A percentile compares a stretch with the other conserved stretches of the same genome.
These are phyloP conservation scores for Leptographium wingfieldii DNA, from an alignment of 2,329 filamentous ascomycete genomes.

Conservation along the genomic window DNA sequence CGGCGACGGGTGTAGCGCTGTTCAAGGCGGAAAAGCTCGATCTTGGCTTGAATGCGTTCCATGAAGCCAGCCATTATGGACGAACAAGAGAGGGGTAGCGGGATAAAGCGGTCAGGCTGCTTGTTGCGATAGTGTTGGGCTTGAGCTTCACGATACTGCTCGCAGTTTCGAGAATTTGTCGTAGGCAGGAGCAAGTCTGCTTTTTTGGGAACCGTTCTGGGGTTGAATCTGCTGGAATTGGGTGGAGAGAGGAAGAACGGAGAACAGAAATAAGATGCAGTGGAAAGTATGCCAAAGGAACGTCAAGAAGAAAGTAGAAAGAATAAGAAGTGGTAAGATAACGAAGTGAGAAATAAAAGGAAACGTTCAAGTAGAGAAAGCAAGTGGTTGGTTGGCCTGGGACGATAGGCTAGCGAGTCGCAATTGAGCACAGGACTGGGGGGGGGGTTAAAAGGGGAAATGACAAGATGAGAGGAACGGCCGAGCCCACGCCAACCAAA, in stretches of 20 bases:
- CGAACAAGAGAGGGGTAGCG: not conserved
- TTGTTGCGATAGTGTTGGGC: not conserved
- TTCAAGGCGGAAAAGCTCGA: conserved; percentile 90
- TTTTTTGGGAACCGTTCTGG: no score
- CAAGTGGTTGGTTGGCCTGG: not conserved
- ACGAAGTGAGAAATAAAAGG: not conserved
- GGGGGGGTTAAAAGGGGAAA: not conserved
- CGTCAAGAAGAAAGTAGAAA: not conserved
- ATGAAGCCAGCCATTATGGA: conserved; percentile 31
- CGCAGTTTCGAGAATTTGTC: not conserved
- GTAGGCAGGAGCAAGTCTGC: not conserved
- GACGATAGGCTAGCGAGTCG: not conserved
- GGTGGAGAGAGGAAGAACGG: no score
- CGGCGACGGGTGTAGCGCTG: conserved; percentile 88
- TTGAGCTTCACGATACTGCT: not conserved
- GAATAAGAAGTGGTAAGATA: not conserved
- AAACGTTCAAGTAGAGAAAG: not conserved
- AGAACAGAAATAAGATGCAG: not conserved
- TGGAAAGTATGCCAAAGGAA: not conserved
- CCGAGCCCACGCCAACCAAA: not conserved
- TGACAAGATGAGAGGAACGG: not conserved
- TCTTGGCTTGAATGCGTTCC: conserved; percentile 51
- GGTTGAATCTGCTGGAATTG: no score
- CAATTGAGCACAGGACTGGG: not conserved
- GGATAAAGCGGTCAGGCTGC: not conserved